These are phyloP conservation scores for Helianthus annuus DNA, from an alignment of 129 eudicot species.

Conservation along the genomic window DNA sequence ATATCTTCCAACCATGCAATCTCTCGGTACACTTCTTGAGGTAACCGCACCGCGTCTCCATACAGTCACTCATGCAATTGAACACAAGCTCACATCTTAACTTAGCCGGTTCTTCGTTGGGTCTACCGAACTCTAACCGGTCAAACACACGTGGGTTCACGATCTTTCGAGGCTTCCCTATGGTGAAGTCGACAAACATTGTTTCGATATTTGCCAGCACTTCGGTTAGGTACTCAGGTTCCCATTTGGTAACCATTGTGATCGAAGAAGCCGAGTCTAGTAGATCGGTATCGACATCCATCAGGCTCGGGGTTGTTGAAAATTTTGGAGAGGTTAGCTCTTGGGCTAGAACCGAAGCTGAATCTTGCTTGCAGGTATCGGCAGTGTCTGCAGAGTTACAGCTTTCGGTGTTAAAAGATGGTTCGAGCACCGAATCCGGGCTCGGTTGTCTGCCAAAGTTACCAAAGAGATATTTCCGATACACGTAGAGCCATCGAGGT, in stretches of 20 bases:
- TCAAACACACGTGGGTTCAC: too few relatives aligned
- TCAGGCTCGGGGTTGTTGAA: constrained; percentile 29
- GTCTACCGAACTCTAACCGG: too few relatives aligned
- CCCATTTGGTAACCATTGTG: constrained; percentile 46
- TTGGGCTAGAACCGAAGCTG: constrained; percentile 49
- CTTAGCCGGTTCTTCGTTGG: constrained; percentile 36
- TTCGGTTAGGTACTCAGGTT: constrained; percentile 57
- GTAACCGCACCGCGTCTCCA: constrained; percentile 59
- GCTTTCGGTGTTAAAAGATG: constrained; percentile 64
- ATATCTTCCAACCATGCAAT: constrained; percentile 58
- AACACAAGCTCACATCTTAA: constrained; percentile 55
- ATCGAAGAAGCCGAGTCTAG: constrained; percentile 73
- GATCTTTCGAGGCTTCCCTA: constrained; percentile 56
- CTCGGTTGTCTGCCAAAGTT: constrained; percentile 58
- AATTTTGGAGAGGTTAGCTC: constrained; percentile 26
- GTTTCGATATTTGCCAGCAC: constrained; percentile 50
- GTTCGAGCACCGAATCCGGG: constrained; percentile 78
- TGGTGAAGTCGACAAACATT: constrained; percentile 63
- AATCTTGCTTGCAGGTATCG: too few relatives aligned
- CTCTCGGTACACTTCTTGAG: constrained; percentile 67
- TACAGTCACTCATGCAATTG: constrained; percentile 71
- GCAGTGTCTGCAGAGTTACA: too few relatives aligned
- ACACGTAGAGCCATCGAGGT: too few relatives aligned
- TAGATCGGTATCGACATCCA: constrained; percentile 52
- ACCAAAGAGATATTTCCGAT: constrained; percentile 34